A percentile compares a stretch with the other conserved stretches of the same genome.
Conservation (phyloP, 2,329 filamentous ascomycete genomes). For the Coniochaeta sp. region DNA sequence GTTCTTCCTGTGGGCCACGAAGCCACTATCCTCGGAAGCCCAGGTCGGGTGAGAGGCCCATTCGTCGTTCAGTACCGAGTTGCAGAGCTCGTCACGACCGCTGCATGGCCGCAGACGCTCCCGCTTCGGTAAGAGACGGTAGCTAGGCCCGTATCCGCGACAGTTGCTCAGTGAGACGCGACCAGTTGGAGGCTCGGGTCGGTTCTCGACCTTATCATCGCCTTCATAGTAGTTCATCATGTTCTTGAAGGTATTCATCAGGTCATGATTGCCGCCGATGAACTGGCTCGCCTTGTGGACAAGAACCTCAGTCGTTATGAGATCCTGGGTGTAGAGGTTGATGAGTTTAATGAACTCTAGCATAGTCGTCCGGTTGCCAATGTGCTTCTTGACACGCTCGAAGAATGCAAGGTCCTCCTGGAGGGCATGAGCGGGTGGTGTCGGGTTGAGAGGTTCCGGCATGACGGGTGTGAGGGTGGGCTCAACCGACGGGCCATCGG, state of each 20-base stretch:
- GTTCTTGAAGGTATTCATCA: conserved; percentile 81
- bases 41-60: conserved; percentile 99
- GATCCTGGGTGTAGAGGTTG: conserved; percentile 87
- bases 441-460: conserved; percentile 79
- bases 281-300: conserved; percentile 78
- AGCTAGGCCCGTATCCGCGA: conserved; percentile 90
- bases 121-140: conserved; percentile 83
- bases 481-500: conserved; percentile 60
- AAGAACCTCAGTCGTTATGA: conserved; percentile 80
- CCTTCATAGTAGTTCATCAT: conserved; percentile 74
- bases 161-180: conserved; percentile 93
- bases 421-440: conserved; percentile 63
- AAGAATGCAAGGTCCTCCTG: conserved; percentile 90
- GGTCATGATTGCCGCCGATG: conserved; percentile 79
- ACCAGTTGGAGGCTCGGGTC: conserved; percentile 66
- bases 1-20: conserved; percentile 96
- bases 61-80: conserved; percentile 88
- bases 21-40: conserved; percentile 96
- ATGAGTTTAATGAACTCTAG: conserved; percentile 96
- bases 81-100: conserved; percentile 90
- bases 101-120: conserved; percentile 89
- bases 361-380: conserved; percentile 86
- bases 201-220: conserved; percentile 73
- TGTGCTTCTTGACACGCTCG: conserved; percentile 92
- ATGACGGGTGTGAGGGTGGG: conserved; percentile 83